Evolutionary conservation across 345 rosid genomes (phyloP).

Genomic region (Citrus trifoliata): DNA sequence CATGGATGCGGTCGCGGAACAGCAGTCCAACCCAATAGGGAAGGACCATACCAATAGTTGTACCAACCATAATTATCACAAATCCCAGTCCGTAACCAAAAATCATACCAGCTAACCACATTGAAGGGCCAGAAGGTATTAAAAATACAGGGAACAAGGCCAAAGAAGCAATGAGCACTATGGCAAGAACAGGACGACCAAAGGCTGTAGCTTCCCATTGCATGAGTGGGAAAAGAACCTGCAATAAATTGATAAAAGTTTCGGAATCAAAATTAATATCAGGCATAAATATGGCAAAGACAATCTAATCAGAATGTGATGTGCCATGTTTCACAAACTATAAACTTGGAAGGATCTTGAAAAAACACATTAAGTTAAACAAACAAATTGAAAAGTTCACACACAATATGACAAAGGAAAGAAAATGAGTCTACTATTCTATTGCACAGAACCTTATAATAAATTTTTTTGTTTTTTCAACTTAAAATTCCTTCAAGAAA

Average conservation of each 20-base stretch:
- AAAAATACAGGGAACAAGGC: slow-evolving; percentile 91
- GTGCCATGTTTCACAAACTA: not conserved
- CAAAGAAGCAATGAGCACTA: slow-evolving; percentile 78
- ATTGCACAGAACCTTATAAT: not conserved
- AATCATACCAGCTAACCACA: slow-evolving; percentile 99
- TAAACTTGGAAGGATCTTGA: not conserved
- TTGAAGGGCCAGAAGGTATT: slow-evolving; percentile 98
- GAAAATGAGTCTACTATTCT: not conserved
- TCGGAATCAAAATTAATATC: not conserved
- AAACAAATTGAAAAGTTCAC: not conserved
- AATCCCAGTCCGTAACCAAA: slow-evolving; percentile 95
- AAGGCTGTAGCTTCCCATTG: slow-evolving; percentile 99
- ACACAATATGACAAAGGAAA: not conserved
- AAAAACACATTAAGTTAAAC: not conserved
- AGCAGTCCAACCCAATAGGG: slow-evolving; percentile 78
- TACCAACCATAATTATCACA: slow-evolving; percentile 89
- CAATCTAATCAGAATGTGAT: not conserved
- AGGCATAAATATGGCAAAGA: not conserved
- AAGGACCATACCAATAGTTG: slow-evolving; percentile 89
- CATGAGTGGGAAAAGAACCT: slow-evolving; percentile 85
- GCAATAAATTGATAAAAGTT: slow-evolving; percentile 9
- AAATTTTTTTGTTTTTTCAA: not conserved
- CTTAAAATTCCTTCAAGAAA: not conserved
- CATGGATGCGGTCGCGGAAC: slow-evolving; percentile 89
- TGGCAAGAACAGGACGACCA: slow-evolving; percentile 90